Conservation (phyloP, 352 stramenopile genomes). For the Globisporangium heterothallicum region DNA sequence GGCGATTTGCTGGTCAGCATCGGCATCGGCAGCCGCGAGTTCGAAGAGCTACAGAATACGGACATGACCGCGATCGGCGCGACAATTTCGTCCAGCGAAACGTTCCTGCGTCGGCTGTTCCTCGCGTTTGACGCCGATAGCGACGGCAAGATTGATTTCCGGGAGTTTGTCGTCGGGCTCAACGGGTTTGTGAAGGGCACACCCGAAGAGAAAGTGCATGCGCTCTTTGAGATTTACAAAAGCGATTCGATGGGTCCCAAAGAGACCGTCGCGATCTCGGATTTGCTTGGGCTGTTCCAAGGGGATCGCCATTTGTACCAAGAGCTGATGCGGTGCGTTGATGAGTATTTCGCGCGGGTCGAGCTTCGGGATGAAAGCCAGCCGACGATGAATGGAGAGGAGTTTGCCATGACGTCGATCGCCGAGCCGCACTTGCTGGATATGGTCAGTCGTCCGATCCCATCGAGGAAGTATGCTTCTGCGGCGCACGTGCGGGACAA, state of each 20-base stretch:
- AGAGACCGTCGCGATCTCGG: constrained; percentile 31
- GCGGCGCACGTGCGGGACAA: constrained; percentile 33
- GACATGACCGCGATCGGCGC: constrained; percentile 30
- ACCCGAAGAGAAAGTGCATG: constrained; percentile 34
- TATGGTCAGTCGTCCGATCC: constrained; percentile 26
- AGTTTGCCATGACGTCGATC: constrained; percentile 33
- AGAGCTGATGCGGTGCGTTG: constrained; percentile 39
- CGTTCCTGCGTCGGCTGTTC: constrained; percentile 39
- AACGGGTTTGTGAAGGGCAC: constrained; percentile 35
- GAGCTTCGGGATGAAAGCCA: constrained; percentile 26
- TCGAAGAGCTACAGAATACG: neutral
- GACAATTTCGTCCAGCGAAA: constrained; percentile 39
- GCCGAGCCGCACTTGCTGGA: constrained; percentile 34
- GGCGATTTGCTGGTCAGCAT: constrained; percentile 20
- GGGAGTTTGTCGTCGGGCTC: constrained; percentile 44
- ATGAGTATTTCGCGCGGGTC: constrained; percentile 42
- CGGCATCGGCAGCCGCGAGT: neutral
- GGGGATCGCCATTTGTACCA: constrained; percentile 36
- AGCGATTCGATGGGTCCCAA: constrained; percentile 12
- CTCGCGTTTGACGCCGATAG: constrained; percentile 34
- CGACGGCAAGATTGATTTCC: constrained; percentile 42
- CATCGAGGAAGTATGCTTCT: constrained; percentile 19
- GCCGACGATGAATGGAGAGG: constrained; percentile 29
- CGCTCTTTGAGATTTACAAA: constrained; percentile 36
- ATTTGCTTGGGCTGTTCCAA: constrained; percentile 39